phyloP scores from a whole-genome alignment of 228 moss, liverwort and hornwort species.

The Sphagnum fallax region DNA sequence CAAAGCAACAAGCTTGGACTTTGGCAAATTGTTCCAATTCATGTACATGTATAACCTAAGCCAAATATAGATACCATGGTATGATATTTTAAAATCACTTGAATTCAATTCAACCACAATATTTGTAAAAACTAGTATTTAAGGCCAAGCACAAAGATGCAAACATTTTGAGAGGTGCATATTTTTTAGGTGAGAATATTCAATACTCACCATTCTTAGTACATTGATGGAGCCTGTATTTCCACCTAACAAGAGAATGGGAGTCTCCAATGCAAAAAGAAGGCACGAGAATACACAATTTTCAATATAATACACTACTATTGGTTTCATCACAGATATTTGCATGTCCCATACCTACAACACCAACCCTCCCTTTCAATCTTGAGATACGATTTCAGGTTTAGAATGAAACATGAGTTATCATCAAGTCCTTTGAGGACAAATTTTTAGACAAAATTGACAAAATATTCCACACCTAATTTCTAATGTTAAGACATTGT shows the following conservation, averaged over 20 bases:
- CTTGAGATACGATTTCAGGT: no score
- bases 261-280: constrained; percentile 73
- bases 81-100: neutral
- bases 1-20: no score
- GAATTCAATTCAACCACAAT: neutral
- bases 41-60: neutral
- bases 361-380: neutral
- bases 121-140: neutral
- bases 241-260: constrained; percentile 64
- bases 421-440: no score
- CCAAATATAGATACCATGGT: neutral
- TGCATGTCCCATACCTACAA: constrained; percentile 92
- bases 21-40: neutral
- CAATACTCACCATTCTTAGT: constrained; percentile 59
- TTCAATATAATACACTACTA: constrained; percentile 66
- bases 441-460: neutral
- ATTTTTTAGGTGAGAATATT: neutral
- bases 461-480: neutral
- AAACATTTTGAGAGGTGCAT: neutral
- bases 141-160: neutral
- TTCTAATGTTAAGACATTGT: neutral
- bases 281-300: constrained; percentile 70
- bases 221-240: constrained; percentile 60
- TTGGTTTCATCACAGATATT: constrained; percentile 85
- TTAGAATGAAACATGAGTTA: no score